Evolutionary conservation across 1,284 basidiomycete species (phyloP).

Genomic region (Puccinia horiana): DNA sequence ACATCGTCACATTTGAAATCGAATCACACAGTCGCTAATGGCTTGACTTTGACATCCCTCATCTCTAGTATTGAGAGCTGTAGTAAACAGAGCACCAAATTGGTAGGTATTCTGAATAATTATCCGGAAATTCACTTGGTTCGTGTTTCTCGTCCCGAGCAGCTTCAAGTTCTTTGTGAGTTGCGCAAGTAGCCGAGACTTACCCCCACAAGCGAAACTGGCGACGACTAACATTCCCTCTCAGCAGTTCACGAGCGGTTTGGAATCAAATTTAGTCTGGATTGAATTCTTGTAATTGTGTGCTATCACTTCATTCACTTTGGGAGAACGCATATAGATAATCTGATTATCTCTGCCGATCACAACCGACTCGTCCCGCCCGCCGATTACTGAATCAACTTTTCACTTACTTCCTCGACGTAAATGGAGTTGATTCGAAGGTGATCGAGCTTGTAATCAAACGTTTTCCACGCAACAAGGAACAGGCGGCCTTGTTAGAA

Average conservation of each 20-base stretch:
- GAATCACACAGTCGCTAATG: constrained; percentile 22
- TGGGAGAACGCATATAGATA: constrained; percentile 35
- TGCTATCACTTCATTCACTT: constrained; percentile 7
- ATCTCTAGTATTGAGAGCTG: constrained; percentile 11
- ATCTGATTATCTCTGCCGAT: constrained; percentile 22
- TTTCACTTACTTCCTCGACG: constrained; percentile 6
- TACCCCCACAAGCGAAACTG: constrained; percentile 35
- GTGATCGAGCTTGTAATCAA: constrained; percentile 16
- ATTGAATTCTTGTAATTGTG: constrained; percentile 21
- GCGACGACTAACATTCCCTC: background rate
- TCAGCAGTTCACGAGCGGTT: background rate
- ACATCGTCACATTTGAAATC: constrained; percentile 24
- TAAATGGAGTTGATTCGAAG: constrained; percentile 18
- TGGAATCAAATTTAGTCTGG: constrained; percentile 14
- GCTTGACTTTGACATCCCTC: constrained; percentile 27
- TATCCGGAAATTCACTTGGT: constrained; percentile 20
- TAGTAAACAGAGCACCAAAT: constrained; percentile 34
- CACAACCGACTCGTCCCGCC: constrained; percentile 2
- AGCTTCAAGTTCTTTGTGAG: constrained; percentile 11
- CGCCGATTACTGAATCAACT: background rate
- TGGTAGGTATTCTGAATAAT: constrained; percentile 1
- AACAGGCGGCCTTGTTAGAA: background rate
- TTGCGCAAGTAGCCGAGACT: constrained; percentile 31
- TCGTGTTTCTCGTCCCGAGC: constrained; percentile 30
- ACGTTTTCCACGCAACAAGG: background rate